Conservation (phyloP, 306 rosid genomes). For the Albizia julibrissin region DNA sequence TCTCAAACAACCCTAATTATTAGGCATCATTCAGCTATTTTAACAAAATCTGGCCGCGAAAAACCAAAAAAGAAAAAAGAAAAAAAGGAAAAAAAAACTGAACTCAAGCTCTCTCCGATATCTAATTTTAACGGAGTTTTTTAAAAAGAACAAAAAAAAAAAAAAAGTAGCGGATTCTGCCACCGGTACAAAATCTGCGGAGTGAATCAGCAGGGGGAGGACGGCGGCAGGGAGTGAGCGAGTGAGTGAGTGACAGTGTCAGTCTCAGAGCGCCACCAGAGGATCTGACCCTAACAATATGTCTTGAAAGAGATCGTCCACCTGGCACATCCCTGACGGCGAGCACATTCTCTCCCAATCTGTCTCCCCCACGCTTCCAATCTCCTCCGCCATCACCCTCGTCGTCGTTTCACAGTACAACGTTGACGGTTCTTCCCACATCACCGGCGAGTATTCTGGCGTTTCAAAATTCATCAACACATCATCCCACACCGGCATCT, state of each 20-base stretch:
- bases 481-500: constrained; percentile 52
- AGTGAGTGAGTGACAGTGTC: not conserved
- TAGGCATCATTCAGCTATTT: not conserved
- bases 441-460: constrained; percentile 35
- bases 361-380: constrained; percentile 37
- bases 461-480: constrained; percentile 37
- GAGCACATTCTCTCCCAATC: constrained; percentile 41
- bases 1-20: constrained; percentile 34
- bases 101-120: constrained; percentile 42
- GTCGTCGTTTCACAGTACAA: constrained; percentile 38
- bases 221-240: constrained; percentile 26
- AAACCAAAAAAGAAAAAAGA: not conserved
- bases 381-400: constrained; percentile 30
- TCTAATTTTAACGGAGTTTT: constrained; percentile 32
- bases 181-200: constrained; percentile 66
- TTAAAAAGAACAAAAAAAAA: not conserved
- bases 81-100: constrained; percentile 5
- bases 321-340: constrained; percentile 46
- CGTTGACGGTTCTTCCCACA: constrained; percentile 40
- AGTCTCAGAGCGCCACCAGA: constrained; percentile 62
- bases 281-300: constrained; percentile 77
- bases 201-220: constrained; percentile 33
- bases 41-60: constrained; percentile 19
- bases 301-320: constrained; percentile 78
- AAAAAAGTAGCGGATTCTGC: not conserved